Evolutionary conservation across 176 grass and related monocot species (phyloP).

Genomic region (Hyparrhenia diplandra): DNA sequence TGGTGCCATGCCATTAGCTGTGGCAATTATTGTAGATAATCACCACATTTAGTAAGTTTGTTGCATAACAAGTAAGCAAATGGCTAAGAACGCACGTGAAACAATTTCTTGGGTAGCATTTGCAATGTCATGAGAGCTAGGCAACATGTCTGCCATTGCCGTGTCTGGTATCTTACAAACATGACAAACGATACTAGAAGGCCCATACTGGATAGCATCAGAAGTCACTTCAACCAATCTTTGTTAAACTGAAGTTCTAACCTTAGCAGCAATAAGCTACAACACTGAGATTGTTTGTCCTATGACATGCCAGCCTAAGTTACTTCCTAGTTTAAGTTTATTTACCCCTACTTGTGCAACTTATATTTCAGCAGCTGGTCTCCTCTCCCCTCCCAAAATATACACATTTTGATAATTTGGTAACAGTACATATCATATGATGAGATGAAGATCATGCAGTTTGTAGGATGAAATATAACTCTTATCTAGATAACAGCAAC

Average conservation of each 20-base stretch:
- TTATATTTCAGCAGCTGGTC: neutral
- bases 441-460: neutral
- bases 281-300: neutral
- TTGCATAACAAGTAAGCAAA: neutral
- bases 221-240: neutral
- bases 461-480: neutral
- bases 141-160: neutral
- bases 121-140: neutral
- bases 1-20: neutral
- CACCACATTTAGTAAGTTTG: neutral
- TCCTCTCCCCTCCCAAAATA: neutral
- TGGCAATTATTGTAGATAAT: neutral
- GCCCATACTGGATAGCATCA: neutral
- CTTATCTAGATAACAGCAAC: neutral
- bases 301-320: neutral
- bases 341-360: neutral
- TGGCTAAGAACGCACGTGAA: neutral
- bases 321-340: neutral
- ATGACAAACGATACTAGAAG: neutral
- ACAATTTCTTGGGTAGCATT: neutral
- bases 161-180: neutral
- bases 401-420: constrained; percentile 4
- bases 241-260: neutral
- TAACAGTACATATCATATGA: neutral
- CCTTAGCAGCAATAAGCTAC: neutral